phyloP scores from a whole-genome alignment of 139 green algal genomes.

The Tetraselmis striata region DNA sequence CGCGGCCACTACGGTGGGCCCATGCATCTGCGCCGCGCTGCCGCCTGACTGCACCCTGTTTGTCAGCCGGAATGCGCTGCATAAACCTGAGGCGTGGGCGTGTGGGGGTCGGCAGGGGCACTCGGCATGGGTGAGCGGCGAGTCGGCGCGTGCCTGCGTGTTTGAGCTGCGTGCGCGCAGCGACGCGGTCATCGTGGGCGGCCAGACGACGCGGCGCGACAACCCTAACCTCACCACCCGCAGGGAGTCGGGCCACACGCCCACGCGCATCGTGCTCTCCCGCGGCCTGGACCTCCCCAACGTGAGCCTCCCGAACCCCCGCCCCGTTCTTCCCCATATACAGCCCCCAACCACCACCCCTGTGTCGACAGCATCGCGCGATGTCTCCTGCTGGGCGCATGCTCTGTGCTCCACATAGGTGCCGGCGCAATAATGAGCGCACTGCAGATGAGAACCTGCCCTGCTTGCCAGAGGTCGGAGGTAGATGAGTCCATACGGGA shows the following conservation, averaged over 20 bases:
- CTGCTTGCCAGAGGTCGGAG: too few relatives aligned
- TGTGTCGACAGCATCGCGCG: too few relatives aligned
- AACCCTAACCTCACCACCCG: slow-evolving; percentile 94
- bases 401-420: too few relatives aligned
- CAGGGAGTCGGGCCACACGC: slow-evolving; percentile 73
- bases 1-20: slow-evolving; percentile 44
- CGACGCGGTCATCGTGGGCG: slow-evolving; percentile 91
- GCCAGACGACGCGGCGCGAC: slow-evolving; percentile 86
- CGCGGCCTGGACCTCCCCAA: slow-evolving; percentile 84
- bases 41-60: too few relatives aligned
- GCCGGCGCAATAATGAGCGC: too few relatives aligned
- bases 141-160: slow-evolving; percentile 57
- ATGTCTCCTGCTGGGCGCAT: too few relatives aligned
- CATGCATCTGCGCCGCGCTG: neutral
- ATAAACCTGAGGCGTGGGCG: too few relatives aligned
- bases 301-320: slow-evolving; percentile 18
- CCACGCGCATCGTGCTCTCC: slow-evolving; percentile 86
- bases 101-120: slow-evolving; percentile 78
- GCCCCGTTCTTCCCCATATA: neutral
- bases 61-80: too few relatives aligned
- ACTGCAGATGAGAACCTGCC: too few relatives aligned
- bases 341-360: too few relatives aligned
- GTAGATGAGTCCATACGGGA: too few relatives aligned
- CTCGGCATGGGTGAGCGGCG: slow-evolving; percentile 85
- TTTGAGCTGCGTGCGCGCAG: slow-evolving; percentile 71